Conservation (phyloP, 345 rosid genomes). For the Turnera subulata region DNA sequence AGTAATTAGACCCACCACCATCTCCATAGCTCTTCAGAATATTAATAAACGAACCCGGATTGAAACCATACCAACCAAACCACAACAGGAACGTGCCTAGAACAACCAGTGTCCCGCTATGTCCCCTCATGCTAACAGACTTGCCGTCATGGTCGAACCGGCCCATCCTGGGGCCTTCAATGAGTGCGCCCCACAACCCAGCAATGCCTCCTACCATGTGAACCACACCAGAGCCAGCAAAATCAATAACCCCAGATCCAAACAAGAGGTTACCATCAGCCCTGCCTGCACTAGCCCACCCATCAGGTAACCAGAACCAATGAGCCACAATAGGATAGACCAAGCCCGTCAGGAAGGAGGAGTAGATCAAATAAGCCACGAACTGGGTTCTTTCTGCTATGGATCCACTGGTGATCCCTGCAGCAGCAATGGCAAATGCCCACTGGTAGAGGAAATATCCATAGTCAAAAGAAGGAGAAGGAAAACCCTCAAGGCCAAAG, state of each 20-base stretch:
- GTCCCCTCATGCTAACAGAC: conserved; percentile 29
- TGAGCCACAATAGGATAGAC: conserved; percentile 41
- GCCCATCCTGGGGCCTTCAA: conserved; percentile 40
- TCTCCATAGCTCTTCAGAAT: conserved; percentile 28
- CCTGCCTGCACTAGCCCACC: conserved; percentile 38
- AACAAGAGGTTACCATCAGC: conserved; percentile 26
- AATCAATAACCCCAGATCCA: conserved; percentile 36
- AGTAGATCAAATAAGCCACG: conserved; percentile 17
- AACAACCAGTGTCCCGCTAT: conserved; percentile 39
- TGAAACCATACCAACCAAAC: conserved; percentile 46
- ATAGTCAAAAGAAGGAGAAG: conserved; percentile 23
- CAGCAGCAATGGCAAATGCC: conserved; percentile 47
- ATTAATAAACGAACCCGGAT: conserved; percentile 41
- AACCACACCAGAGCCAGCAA: conserved; percentile 42
- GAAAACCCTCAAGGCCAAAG: conserved; percentile 28
- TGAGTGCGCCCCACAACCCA: conserved; percentile 42
- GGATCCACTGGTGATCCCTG: conserved; percentile 49
- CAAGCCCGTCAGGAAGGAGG: conserved; percentile 42
- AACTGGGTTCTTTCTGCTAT: conserved; percentile 23
- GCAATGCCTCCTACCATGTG: conserved; percentile 44
- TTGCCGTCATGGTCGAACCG: conserved; percentile 23
- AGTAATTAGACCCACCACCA: conserved; percentile 15
- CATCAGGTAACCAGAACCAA: conserved; percentile 45
- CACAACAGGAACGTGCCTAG: conserved; percentile 40
- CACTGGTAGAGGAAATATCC: conserved; percentile 34